Evolutionary conservation across 805 yeast species (phyloP), one percentile per base, ranked within the genome.

Genomic region (Kuraishia hungarica): DNA sequence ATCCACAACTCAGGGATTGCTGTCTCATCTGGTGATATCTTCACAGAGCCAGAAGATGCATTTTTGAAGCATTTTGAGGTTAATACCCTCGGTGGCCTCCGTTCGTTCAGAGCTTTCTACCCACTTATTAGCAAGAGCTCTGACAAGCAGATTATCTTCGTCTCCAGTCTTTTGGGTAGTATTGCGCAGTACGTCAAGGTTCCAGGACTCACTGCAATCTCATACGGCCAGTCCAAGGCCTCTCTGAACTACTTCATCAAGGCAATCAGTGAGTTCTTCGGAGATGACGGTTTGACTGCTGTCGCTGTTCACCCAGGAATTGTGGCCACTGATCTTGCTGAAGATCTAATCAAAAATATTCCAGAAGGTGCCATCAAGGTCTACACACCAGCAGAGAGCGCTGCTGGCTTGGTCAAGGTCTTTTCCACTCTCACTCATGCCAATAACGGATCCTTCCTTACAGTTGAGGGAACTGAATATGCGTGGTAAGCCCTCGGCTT

Each of bases 291-390:
- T 1, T 64, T 64, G 61, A 65, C 61, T 10, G 63, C 68, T 48
- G 58, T 71, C 22, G 59, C 72, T 13, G 19, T 72, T 15, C 73
- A 72, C 54, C 80, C 80, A 0, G 78, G 79, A 43, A 39, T 65
- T 17, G 76, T 75, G 17, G 19, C 55, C 10, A 70, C 72, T 28
- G 77, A 74, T 51, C 65, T 67, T 68, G 67, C 49, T 22, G 7
- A 13, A 11, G 49, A 19, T 4, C 6, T 20, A 6, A 20, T 47
- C 49, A 8, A 47, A 4, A 22, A 5, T 7, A 19, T 47, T 47
- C 49, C 49, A 47, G 24, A 47, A 19, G 43, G 43, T 15, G 43
- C 43, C 11, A 35, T 35, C 43, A 35, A 35, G 43, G 11, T 35
- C 17, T 47, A 21, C 24, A 47, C 49, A 47, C 49, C 49, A 22